These are phyloP conservation scores for Herpetospermum pedunculosum DNA, from an alignment of 306 rosid genomes.

Conservation along the genomic window DNA sequence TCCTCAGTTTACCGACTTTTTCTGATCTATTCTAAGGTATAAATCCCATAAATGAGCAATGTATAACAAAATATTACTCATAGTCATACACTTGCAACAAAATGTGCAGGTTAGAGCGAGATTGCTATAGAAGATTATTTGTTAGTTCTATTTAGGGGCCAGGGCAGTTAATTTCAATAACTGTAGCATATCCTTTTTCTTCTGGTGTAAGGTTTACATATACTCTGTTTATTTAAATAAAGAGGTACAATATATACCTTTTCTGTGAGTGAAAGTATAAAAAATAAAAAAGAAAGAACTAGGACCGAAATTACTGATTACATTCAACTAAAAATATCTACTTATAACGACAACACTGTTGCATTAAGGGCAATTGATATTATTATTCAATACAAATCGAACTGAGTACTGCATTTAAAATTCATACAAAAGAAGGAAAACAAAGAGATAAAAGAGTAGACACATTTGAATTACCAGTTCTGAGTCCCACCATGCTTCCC, in stretches of 20 bases:
- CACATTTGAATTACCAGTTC: slow-evolving; percentile 48
- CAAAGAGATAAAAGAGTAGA: not conserved
- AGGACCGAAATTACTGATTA: not conserved
- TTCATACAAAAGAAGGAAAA: not conserved
- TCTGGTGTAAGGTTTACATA: not conserved
- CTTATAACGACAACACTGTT: not conserved
- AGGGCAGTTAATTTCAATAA: not conserved
- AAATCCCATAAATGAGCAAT: not conserved
- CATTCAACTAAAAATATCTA: not conserved
- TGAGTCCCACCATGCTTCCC: slow-evolving; percentile 99
- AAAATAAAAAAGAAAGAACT: not conserved
- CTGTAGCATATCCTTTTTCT: not conserved
- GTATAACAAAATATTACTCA: not conserved
- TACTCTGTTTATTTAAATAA: not conserved
- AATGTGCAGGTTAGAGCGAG: not conserved
- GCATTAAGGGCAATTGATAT: not conserved
- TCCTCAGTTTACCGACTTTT: not conserved
- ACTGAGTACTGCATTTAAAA: not conserved
- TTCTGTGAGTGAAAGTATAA: not conserved
- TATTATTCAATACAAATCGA: not conserved
- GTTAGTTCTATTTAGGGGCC: not conserved
- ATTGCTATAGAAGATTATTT: not conserved
- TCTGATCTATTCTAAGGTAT: not conserved
- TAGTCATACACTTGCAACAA: not conserved
- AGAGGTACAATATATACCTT: not conserved